Base-by-base conservation (phyloP, 257 asterid species). In the Nicotiana tomentosiformis region DNA sequence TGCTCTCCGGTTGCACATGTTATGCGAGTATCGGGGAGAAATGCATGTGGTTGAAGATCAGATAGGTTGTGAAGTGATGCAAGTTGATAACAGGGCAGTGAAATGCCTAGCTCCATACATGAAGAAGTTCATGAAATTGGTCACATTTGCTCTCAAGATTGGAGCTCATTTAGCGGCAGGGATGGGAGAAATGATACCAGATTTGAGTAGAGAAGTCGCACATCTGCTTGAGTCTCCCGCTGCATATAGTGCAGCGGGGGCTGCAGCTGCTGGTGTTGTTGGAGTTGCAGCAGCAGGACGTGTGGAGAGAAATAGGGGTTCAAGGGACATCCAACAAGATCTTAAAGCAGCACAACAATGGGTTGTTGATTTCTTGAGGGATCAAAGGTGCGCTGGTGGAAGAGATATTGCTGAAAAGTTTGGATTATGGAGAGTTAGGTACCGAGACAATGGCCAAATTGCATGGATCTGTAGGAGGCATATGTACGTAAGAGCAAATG, bases 121-220 rank as follows among this genome's bases (percentile, higher is more conserved):
- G 94, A 92, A 85, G 12, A 91, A 90, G 60, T 93, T 93, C 89
- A 90, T 92, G 98, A 93, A 86, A 85, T 91, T 95, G 46, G 43
- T 95, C 49, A 93, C 98, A 23, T 93, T 95, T 86, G 98, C 98
- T 33, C 92, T 95, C 46, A 93, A 95, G 83, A 92, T 95, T 29
- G 98, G 98, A 78, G 98, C 98, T 33, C 98, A 95, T 82, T 84
- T 95, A 77, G 98, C 98, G 77, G 94, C 82, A 67, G 98, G 98
- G 14, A 95, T 95, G 98, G 98, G 98, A 49, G 93, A 89, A 72
- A 83, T 95, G 93, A 95, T 95, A 86, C 98, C 98, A 69, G 98
- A 95, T 89, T 88, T 95, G 26, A 92, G 98, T 69, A 85, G 90
- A 86, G 98, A 90, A 88, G 95, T 95, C 10, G 89, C 94, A 17